A percentile compares a stretch with the other conserved stretches of the same genome.
Conservation (phyloP, 225 moss, liverwort and hornwort species). For the Climacium dendroides region DNA sequence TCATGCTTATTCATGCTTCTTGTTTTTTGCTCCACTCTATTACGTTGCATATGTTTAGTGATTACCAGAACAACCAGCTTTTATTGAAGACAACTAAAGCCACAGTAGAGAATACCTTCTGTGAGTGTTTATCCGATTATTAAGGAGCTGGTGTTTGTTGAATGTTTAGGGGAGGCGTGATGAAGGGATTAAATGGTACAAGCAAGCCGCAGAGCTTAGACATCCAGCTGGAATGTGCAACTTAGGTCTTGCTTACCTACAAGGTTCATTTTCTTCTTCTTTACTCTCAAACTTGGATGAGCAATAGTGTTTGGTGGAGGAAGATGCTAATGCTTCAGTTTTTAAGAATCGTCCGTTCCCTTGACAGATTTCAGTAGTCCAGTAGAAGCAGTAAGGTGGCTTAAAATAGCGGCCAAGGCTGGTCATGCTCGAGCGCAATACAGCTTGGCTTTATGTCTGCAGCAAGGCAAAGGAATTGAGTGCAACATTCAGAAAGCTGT, state of each 20-base stretch:
- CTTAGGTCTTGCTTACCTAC: slow-evolving; percentile 70
- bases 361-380: slow-evolving; percentile 35
- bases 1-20: not conserved
- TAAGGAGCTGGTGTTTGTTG: not conserved
- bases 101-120: not conserved
- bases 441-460: slow-evolving; percentile 67
- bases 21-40: not conserved
- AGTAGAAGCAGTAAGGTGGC: slow-evolving; percentile 64
- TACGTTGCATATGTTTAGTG: not conserved
- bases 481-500: slow-evolving; percentile 49
- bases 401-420: slow-evolving; percentile 40
- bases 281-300: not conserved
- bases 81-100: not conserved
- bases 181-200: slow-evolving; percentile 70
- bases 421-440: slow-evolving; percentile 75
- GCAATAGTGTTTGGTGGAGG: not conserved
- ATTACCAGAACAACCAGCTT: not conserved
- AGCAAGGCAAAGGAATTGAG: slow-evolving; percentile 70
- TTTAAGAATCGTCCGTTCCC: not conserved
- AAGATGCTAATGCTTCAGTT: not conserved
- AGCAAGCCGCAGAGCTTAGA: slow-evolving; percentile 64
- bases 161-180: slow-evolving; percentile 43
- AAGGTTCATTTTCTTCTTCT: slow-evolving; percentile 20
- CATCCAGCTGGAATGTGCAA: slow-evolving; percentile 72
- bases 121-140: not conserved